Conservation (phyloP, 306 rosid species). For the Potentilla sterilis region DNA sequence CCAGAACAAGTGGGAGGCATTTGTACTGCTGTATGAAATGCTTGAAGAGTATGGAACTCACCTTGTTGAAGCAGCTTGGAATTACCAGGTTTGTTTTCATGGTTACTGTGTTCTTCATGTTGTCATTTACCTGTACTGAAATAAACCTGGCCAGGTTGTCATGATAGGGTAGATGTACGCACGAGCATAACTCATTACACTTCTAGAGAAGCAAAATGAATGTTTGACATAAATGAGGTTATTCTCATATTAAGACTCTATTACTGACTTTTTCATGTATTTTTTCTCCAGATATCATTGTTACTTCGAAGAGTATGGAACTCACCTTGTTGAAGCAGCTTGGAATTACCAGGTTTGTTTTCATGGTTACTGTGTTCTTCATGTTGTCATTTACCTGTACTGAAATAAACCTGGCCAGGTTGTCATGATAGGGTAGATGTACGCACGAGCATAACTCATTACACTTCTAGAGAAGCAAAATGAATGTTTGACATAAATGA, state of each 20-base stretch:
- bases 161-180: background rate
- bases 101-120: slow-evolving; percentile 7
- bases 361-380: slow-evolving; percentile 11
- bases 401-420: background rate
- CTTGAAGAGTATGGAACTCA: slow-evolving; percentile 98
- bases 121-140: background rate
- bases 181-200: background rate
- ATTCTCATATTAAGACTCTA: background rate
- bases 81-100: slow-evolving; percentile 64
- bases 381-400: background rate
- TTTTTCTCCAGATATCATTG: too few species aligned
- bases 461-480: slow-evolving; percentile 6
- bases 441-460: background rate
- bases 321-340: slow-evolving; percentile 97
- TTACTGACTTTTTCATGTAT: too few species aligned
- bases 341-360: slow-evolving; percentile 85
- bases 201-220: slow-evolving; percentile 8
- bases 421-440: background rate
- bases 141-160: background rate
- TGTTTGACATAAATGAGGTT: background rate
- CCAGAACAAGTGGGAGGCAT: slow-evolving; percentile 81
- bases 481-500: background rate
- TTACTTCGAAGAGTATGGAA: slow-evolving; percentile 98
- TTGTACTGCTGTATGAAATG: slow-evolving; percentile 86
- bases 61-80: slow-evolving; percentile 98